Evolutionary conservation across 2,329 filamentous ascomycete species (phyloP), one percentile per base, ranked within the genome.

Genomic region (Sporothrix humicola): DNA sequence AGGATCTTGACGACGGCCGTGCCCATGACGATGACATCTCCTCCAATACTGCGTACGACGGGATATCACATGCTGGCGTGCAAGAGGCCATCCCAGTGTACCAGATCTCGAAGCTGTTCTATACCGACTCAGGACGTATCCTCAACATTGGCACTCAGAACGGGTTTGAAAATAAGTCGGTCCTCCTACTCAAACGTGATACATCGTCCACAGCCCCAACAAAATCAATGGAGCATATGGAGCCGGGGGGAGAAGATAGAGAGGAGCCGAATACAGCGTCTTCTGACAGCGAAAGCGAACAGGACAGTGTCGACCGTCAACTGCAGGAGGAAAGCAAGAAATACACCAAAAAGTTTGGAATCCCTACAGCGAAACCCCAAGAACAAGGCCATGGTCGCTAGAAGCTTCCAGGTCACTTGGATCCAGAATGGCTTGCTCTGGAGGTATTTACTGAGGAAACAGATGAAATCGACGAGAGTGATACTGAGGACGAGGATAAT

Each of bases 401-500:
- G 87, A 84, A 84, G 12, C 83, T 97, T 2, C 93, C 94, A 0
- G 85, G 86, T 0, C 92, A 94, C 74, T 84, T 97, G 0, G 95
- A 97, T 77, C 90, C 92, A 0, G 95, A 97, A 81, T 98, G 95
- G 95, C 88, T 97, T 76, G 95, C 95, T 0, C 89, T 98, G 17
- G 94, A 97, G 79, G 93, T 97, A 0, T 96, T 91, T 79, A 87
- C 89, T 17, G 90, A 93, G 77, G 86, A 89, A 70, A 26, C 61
- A 50, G 8, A 37, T 3, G 31, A 37, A 2, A 2, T 37, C 3
- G 1, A 10, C 3, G 31, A 71, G 1, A 87, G 89, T 54, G 74
- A 76, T 1, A 77, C 76, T 2, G 78, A 74, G 15, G 73, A 75
- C 3, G 75, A 75, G n/a, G 15, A 3, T 10, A 9, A 5, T 13